Conservation (phyloP, 2,329 filamentous ascomycete species). For the Hymenoscyphus fraxineus region DNA sequence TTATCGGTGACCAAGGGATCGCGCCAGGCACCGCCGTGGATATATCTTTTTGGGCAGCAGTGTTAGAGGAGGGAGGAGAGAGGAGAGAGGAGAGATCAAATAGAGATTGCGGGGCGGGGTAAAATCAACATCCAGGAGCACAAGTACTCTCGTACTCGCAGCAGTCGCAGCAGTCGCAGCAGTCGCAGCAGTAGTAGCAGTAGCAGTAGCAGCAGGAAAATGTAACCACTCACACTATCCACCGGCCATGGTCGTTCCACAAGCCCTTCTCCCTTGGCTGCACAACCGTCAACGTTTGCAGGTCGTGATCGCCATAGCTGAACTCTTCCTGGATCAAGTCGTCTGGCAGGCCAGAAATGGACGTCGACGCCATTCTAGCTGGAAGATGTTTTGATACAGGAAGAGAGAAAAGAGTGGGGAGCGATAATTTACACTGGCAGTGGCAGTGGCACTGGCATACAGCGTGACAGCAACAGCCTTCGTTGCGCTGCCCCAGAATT, state of each 20-base stretch:
- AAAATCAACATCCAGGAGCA: no score
- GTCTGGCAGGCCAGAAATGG: background rate
- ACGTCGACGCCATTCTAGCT: background rate
- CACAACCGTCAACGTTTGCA: background rate
- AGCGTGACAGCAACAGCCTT: no score
- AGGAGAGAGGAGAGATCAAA: background rate
- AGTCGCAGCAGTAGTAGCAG: no score
- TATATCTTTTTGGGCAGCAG: slow-evolving; percentile 20
- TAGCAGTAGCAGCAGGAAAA: no score
- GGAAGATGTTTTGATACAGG: background rate
- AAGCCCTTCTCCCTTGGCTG: background rate
- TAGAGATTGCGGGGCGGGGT: background rate
- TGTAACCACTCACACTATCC: slow-evolving; percentile 2
- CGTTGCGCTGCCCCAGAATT: background rate
- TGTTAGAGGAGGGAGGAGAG: slow-evolving; percentile 1
- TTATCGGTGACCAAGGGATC: slow-evolving; percentile 42
- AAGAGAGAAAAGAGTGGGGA: background rate
- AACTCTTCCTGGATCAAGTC: background rate
- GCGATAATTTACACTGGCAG: background rate
- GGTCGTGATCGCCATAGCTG: slow-evolving; percentile 4
- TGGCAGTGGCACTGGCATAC: no score
- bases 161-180: no score
- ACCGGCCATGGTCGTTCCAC: background rate
- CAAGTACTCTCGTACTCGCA: background rate
- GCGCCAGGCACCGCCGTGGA: slow-evolving; percentile 62